Evolutionary conservation across 495 filamentous ascomycete species (phyloP), one percentile per base, ranked within the genome.

Genomic region (Penicillium maclennaniae): DNA sequence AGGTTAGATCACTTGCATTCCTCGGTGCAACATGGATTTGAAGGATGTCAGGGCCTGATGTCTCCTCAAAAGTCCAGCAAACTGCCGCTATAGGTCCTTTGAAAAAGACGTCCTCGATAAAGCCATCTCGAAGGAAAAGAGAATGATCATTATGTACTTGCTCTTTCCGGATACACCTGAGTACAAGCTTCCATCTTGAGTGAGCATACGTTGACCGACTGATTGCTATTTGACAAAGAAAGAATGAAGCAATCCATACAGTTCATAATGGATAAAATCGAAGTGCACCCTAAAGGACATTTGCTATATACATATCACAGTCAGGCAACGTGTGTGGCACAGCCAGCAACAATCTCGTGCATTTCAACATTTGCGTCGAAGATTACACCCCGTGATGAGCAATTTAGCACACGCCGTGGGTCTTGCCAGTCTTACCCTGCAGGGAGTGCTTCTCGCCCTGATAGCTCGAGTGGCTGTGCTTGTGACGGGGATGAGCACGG

Each of bases 341-440:
- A 6, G 6, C 19, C 21, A 20, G 23, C 42, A 34, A 31, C 10
- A 34, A 12, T 34, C 31, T 44, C 21, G 23, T 9, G 19, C 19
- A 19, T 40, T 7, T 8, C 20, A 27, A 31, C 25, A 31, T 34
- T 21, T 48, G n/a, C 40, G 16, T 7, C 12, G 14, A 28, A 28
- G 2, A 39, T 31, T 31, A 19, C 9, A 40, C 38, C 7, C 16
- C 6, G 12, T 6, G 7, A 19, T 20, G 7, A 40, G 50, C 25
- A 48, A 34, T 21, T 36, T 85, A 93, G 72, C 90, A 95, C 49
- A 92, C 76, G 31, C 81, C 84, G 67, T 95, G 90, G 12, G 90
- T 89, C 82, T 96, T 96, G 42, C 89, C 89, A 49, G 79, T 80
- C 81, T 91, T 90, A 4, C 89, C 90, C 77, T 95, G 89, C 69